Evolutionary conservation across 2,329 filamentous ascomycete species (phyloP).

Genomic region (Stagonosporopsis vannaccii): DNA sequence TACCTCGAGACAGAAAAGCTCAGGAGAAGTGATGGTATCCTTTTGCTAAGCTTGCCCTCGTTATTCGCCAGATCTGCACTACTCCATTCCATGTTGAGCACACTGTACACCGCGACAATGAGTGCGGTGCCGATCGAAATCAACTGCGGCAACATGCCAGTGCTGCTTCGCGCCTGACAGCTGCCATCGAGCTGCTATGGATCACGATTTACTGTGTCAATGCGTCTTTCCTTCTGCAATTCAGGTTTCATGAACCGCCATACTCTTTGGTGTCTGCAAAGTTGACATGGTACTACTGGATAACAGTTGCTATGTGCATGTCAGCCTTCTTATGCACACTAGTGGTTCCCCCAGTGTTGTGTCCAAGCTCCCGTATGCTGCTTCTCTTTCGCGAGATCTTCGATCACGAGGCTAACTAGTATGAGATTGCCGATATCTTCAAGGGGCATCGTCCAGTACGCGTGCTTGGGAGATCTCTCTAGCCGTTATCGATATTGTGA

Average conservation of each 20-base stretch:
- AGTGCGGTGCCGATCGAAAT: background rate
- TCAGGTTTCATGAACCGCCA: conserved; percentile 26
- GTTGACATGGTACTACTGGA: conserved; percentile 25
- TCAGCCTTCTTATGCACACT: conserved; percentile 20
- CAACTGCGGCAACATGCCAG: background rate
- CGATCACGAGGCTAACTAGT: conserved; percentile 8
- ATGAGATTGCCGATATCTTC: conserved; percentile 18
- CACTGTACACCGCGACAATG: conserved; percentile 13
- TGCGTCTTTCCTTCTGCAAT: conserved; percentile 26
- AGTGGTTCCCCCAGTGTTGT: conserved; percentile 21
- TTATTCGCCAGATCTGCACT: conserved; percentile 23
- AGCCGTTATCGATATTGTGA: conserved; percentile 23
- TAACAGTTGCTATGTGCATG: conserved; percentile 14
- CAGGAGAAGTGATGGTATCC: conserved; percentile 23
- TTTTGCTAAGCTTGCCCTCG: conserved; percentile 21
- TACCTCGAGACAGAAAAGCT: conserved; percentile 22
- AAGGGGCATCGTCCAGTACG: background rate
- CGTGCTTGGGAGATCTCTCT: conserved; percentile 16
- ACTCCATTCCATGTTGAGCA: conserved; percentile 13
- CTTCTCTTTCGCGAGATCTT: background rate
- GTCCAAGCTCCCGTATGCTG: conserved; percentile 18
- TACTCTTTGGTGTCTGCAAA: conserved; percentile 24
- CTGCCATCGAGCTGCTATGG: conserved; percentile 27
- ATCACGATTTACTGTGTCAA: conserved; percentile 23
- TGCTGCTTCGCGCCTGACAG: conserved; percentile 15